These are phyloP conservation scores for Mrakia frigida DNA, from an alignment of 768 basidiomycete species.

Conservation along the genomic window DNA sequence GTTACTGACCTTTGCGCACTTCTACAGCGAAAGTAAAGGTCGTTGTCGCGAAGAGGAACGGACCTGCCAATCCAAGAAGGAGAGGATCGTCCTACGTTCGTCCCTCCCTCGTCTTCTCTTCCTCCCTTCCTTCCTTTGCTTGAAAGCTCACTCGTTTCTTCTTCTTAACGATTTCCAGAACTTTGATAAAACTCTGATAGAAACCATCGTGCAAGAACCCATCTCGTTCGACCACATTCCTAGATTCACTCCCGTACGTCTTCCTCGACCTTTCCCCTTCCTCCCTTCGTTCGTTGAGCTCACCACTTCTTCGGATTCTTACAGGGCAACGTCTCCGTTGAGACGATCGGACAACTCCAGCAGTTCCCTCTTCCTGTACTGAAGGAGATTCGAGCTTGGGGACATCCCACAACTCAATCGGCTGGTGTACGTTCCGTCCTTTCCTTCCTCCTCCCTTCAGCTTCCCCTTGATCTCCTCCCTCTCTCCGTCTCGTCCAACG, in stretches of 20 bases:
- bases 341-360: not conserved
- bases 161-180: not conserved
- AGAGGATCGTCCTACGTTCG: constrained; percentile 14
- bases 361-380: not conserved
- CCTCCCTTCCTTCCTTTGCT: too few relatives aligned
- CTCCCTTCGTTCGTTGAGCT: not conserved
- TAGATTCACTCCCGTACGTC: constrained; percentile 2
- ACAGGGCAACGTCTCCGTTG: not conserved
- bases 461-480: not conserved
- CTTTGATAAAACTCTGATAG: not conserved
- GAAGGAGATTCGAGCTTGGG: not conserved
- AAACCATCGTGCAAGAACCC: not conserved
- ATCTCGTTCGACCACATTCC: constrained; percentile 7
- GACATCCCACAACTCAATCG: not conserved
- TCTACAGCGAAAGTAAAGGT: not conserved
- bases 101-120: too few relatives aligned
- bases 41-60: not conserved
- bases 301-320: not conserved
- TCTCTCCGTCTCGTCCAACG: not conserved
- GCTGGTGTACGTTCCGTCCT: not conserved
- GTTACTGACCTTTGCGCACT: not conserved
- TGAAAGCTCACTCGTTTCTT: not conserved
- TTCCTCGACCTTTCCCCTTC: not conserved
- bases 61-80: not conserved
- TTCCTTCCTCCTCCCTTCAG: not conserved